These are phyloP conservation scores for Aaosphaeria arxii DNA, from an alignment of 2,329 filamentous ascomycete genomes.

Conservation along the genomic window DNA sequence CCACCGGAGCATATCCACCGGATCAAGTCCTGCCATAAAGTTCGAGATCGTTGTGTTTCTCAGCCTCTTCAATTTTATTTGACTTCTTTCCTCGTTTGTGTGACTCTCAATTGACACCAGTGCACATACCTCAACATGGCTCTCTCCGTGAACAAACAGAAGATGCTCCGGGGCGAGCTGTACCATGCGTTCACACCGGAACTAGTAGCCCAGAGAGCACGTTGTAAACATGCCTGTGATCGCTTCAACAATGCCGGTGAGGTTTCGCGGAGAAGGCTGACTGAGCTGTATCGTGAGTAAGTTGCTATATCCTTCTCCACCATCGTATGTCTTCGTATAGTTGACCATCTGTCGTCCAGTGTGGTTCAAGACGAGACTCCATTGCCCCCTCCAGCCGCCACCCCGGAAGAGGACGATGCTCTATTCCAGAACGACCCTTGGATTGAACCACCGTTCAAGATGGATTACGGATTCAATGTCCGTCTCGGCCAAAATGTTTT, in stretches of 20 bases:
- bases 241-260: conserved; percentile 64
- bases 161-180: conserved; percentile 66
- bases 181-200: conserved; percentile 72
- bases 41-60: no score
- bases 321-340: no score
- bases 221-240: conserved; percentile 60
- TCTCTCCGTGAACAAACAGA: conserved; percentile 35
- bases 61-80: background rate
- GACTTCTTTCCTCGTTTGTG: background rate
- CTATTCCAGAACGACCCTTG: conserved; percentile 65
- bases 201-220: conserved; percentile 61
- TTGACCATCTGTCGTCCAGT: conserved; percentile 38
- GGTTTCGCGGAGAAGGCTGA: conserved; percentile 57
- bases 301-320: conserved; percentile 20
- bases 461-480: conserved; percentile 78
- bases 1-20: no score
- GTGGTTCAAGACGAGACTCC: conserved; percentile 61
- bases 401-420: conserved; percentile 62
- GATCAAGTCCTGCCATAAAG: no score
- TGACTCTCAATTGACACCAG: no score
- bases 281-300: conserved; percentile 72
- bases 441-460: conserved; percentile 66
- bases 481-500: conserved; percentile 68
- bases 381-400: conserved; percentile 58
- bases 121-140: conserved; percentile 12